Evolutionary conservation across 2,329 filamentous ascomycete genomes (phyloP), one percentile per base, ranked within the genome.

Genomic region (Colletotrichum navitas): DNA sequence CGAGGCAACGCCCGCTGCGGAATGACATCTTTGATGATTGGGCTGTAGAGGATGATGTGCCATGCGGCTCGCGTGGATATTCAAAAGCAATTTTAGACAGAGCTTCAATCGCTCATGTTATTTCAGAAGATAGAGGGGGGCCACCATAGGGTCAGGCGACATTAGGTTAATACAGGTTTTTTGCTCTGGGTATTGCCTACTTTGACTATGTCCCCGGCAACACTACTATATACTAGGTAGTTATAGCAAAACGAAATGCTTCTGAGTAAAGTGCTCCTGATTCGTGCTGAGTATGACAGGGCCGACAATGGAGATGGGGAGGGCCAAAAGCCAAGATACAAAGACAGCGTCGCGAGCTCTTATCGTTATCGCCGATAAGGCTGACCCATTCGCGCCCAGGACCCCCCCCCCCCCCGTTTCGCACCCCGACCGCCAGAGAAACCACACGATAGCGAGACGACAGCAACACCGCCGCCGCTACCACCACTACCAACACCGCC

Each of bases 361-460:
- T 71, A 71, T 71, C 68, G 64, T 63, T 63, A 71, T 71, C 68
- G 68, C 68, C 68, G 68, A 71, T 68, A 68, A 63, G 64, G 64
- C 68, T 71, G 63, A 36, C 34, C 47, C 47, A 62, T 52, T 10
- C 21, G 45, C 45, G 21, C 29, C 43, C 58, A 18, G 43, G 49
- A 3, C 26, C 3, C 47, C 29, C 21, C 34, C 34, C 6, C 47
- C 29, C 34, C 26, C n/a, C 18, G 41, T 39, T 26, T 36, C 41
- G 24, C 45, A 52, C 45, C 54, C 32, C 43, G 34, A 56, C n/a
- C 39, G 43, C 29, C n/a, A 41, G 41, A 66, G 10, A 58, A 26
- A 39, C 18, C 60, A 32, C 18, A 16, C 43, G 43, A 59, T 45
- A 32, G 3, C 36, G 36, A 39, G 36, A 12, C 34, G 34, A 34